phyloP scores from a whole-genome alignment of 768 basidiomycete genomes.

The Symmetrospora coprosmae region DNA sequence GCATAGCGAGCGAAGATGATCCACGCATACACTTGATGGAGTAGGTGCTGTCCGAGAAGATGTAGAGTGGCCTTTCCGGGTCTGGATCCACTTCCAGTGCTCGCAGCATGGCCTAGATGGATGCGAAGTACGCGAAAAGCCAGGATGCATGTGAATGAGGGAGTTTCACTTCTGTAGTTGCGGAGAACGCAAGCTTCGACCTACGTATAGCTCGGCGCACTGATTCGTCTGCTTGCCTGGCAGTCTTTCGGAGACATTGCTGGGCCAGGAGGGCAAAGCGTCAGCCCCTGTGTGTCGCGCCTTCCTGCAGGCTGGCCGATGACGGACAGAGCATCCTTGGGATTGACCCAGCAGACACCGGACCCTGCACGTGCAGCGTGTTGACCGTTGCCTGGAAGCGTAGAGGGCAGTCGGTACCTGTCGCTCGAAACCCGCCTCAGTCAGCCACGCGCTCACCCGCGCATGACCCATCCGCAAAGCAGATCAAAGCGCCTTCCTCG shows the following conservation, averaged over 20 bases:
- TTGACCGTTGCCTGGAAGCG: constrained; percentile 7
- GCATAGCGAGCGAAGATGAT: too few species aligned
- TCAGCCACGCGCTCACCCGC: not conserved
- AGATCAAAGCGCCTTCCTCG: not conserved
- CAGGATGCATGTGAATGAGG: too few species aligned
- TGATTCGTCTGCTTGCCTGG: constrained; percentile 19
- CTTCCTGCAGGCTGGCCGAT: not conserved
- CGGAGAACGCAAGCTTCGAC: too few species aligned
- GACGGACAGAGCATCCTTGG: not conserved
- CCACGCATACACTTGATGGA: not conserved
- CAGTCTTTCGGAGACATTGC: not conserved
- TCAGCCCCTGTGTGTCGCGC: not conserved
- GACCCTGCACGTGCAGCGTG: not conserved
- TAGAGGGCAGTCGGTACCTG: not conserved
- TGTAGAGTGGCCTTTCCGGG: not conserved
- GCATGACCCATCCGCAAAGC: constrained; percentile 6
- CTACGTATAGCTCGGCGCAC: constrained; percentile 17
- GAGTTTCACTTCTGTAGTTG: too few species aligned
- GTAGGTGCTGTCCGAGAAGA: constrained; percentile 8
- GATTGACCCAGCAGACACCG: constrained; percentile 7
- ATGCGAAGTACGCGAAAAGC: too few species aligned
- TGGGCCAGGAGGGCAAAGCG: not conserved
- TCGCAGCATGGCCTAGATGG: constrained; percentile 17
- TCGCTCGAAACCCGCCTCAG: not conserved
- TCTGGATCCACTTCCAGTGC: not conserved